These are phyloP conservation scores for Lablab purpureus DNA, from an alignment of 306 rosid genomes.

Conservation along the genomic window DNA sequence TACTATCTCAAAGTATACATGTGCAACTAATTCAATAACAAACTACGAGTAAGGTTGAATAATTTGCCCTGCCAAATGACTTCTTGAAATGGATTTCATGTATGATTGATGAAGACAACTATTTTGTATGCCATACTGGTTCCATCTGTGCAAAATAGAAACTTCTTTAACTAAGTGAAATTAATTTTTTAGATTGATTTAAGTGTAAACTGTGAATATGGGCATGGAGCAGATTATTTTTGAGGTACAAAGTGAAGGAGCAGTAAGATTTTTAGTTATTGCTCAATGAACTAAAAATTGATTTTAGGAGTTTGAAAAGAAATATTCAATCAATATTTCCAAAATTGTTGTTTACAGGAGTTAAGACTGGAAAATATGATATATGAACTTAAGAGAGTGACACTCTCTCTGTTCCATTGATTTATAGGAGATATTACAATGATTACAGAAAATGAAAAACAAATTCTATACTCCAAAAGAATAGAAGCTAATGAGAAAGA, in stretches of 20 bases:
- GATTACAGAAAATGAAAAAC: too few species aligned
- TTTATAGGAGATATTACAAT: too few species aligned
- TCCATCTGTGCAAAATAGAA: not conserved
- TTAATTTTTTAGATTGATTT: not conserved
- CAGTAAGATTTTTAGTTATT: not conserved
- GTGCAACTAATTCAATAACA: not conserved
- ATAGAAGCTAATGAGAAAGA: too few species aligned
- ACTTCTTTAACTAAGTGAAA: not conserved
- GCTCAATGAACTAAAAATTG: too few species aligned
- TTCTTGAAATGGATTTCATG: not conserved
- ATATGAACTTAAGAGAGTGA: too few species aligned
- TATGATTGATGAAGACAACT: not conserved
- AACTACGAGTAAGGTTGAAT: not conserved
- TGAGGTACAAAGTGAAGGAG: not conserved
- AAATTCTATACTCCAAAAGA: too few species aligned
- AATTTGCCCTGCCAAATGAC: not conserved
- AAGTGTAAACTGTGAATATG: not conserved
- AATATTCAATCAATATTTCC: not conserved
- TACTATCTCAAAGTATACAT: not conserved
- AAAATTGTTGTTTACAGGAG: constrained; percentile 5
- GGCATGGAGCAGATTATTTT: constrained; percentile 9
- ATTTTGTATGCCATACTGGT: not conserved
- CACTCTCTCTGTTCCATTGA: too few species aligned
- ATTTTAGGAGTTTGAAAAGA: not conserved
- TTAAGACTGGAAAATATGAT: too few species aligned